Evolutionary conservation across 2,329 filamentous ascomycete genomes (phyloP), one percentile per base, ranked within the genome.

Genomic region (Erysiphe pulchra): DNA sequence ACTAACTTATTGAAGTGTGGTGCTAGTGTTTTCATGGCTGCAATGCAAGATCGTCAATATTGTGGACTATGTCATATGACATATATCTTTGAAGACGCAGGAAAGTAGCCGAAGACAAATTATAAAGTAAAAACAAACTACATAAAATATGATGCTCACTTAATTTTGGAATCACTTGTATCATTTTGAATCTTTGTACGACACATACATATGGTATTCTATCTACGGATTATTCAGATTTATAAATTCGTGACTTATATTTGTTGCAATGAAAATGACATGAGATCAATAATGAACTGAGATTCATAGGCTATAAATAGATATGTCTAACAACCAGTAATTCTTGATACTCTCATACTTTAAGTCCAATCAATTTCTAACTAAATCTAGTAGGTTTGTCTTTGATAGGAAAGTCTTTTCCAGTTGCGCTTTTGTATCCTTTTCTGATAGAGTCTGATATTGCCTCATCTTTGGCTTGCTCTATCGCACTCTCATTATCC

Each of bases 11-110:
- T 44, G 43, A 53, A 92, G 85, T 98, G 90, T 69, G 90, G 90
- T 76, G 90, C 92, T 61, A 90, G 90, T 86, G 80, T 98, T 73
- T 98, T 98, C 81, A 98, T 98, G 90, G 90, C 90, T 65, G 84
- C 90, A 65, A 95, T 95, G 86, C 80, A 92, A 70, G 92, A 98
- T 72, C 84, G 90, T 66, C 92, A 98, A 71, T 60, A 60, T 53
- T 60, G 58, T 58, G 75, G 75, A 58, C 72, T 73, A 54, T 79
- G 75, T 73, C 74, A 78, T 65, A 65, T 78, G 52, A 78, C 75
- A 65, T 79, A 79, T 66, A 74, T 78, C 63, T 77, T 78, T 62
- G 74, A 77, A 65, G 76, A 78, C 49, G 55, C 55, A 37, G 55
- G 53, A 52, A 59, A 59, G 48, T 57, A 54, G 34, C 14, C 16